Evolutionary conservation across 169 alveolate genomes (phyloP).

Genomic region (Plasmodium yoelii): DNA sequence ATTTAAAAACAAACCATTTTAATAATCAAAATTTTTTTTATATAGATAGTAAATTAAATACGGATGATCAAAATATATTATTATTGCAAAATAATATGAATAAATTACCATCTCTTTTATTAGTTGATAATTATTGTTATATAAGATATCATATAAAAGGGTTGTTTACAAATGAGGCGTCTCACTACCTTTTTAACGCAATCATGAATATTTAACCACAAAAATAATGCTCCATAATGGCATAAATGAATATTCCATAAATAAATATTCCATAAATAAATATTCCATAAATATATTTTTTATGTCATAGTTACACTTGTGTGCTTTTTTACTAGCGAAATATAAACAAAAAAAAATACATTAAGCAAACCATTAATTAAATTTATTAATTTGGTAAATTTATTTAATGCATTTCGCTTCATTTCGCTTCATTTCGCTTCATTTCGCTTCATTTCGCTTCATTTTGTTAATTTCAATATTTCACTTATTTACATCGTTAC

Average conservation of each 20-base stretch:
- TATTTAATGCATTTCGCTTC: too few species aligned
- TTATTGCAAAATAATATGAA: not conserved
- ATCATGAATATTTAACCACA: conserved; percentile 1
- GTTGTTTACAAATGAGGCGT: conserved; percentile 38
- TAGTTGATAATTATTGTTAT: conserved; percentile 38
- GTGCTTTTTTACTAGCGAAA: not conserved
- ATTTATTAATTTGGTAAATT: too few species aligned
- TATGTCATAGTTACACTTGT: not conserved
- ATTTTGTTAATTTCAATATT: not conserved
- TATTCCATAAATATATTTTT: too few species aligned
- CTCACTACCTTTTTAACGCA: conserved; percentile 33
- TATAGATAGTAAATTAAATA: conserved; percentile 33
- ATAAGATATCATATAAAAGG: conserved; percentile 63
- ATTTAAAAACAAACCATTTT: conserved; percentile 25
- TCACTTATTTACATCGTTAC: too few species aligned
- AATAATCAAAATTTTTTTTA: conserved; percentile 19
- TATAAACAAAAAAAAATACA: not conserved
- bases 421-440: too few species aligned
- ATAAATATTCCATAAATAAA: too few species aligned
- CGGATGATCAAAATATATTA: conserved; percentile 11
- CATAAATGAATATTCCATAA: not conserved
- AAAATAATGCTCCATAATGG: too few species aligned
- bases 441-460: too few species aligned
- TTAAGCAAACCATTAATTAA: too few species aligned
- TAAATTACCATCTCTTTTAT: conserved; percentile 23